Conservation (phyloP, 257 asterid species). For the Petrea volubilis region DNA sequence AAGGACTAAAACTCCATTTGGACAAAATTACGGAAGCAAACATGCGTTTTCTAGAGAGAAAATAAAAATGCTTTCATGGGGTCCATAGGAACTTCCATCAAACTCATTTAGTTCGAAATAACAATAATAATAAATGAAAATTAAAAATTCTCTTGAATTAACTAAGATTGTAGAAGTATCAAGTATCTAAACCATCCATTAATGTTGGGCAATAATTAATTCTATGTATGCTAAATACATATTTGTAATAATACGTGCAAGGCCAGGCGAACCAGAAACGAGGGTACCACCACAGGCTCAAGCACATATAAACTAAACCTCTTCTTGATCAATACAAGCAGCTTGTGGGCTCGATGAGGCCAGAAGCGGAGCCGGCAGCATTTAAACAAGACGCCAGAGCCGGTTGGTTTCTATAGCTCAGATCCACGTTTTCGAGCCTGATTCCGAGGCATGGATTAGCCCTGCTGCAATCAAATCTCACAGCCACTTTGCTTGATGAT, state of each 20-base stretch:
- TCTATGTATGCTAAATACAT: neutral
- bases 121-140: too few relatives aligned
- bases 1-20: too few relatives aligned
- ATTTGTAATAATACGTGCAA: neutral
- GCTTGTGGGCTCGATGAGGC: constrained; percentile 28
- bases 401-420: constrained; percentile 26
- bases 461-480: constrained; percentile 64
- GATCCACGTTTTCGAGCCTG: constrained; percentile 37
- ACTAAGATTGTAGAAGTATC: neutral
- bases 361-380: constrained; percentile 26
- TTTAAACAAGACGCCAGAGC: constrained; percentile 29
- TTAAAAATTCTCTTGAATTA: neutral
- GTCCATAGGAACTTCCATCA: too few relatives aligned
- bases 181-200: neutral
- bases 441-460: constrained; percentile 49
- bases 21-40: too few relatives aligned
- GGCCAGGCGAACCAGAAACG: constrained; percentile 14
- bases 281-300: constrained; percentile 8
- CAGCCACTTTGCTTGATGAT: constrained; percentile 60
- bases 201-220: too few relatives aligned
- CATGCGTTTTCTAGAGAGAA: too few relatives aligned
- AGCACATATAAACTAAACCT: neutral
- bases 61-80: too few relatives aligned
- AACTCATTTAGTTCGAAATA: too few relatives aligned
- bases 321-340: constrained; percentile 23